A percentile compares a stretch with the other conserved stretches of the same genome.
These are phyloP conservation scores for Zalaria sp. DNA, from an alignment of 2,329 filamentous ascomycete genomes.

Conservation along the genomic window DNA sequence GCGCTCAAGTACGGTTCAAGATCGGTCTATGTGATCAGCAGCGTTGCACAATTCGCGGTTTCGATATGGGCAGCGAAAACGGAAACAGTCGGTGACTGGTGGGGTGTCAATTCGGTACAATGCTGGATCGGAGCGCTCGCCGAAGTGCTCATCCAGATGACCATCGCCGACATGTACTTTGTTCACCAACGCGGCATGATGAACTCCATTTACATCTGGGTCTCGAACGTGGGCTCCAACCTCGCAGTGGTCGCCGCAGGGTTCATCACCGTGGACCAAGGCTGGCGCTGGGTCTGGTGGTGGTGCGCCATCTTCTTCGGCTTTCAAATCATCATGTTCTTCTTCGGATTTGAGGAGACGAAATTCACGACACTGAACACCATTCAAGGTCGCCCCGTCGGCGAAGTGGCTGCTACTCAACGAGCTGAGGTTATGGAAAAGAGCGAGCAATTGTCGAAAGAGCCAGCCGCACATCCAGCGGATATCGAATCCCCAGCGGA, in stretches of 20 bases:
- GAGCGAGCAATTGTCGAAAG: slow-evolving; percentile 6
- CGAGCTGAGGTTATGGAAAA: slow-evolving; percentile 5
- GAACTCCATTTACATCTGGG: slow-evolving; percentile 33
- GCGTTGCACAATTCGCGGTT: slow-evolving; percentile 32
- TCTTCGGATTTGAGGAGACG: slow-evolving; percentile 31
- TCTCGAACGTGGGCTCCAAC: slow-evolving; percentile 18
- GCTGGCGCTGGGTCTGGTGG: slow-evolving; percentile 39
- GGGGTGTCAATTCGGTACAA: slow-evolving; percentile 28
- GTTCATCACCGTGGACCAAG: slow-evolving; percentile 26
- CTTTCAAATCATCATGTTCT: slow-evolving; percentile 22
- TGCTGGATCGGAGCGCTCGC: slow-evolving; percentile 33
- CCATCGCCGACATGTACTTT: slow-evolving; percentile 30
- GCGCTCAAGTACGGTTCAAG: slow-evolving; percentile 37
- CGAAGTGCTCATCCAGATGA: slow-evolving; percentile 39
- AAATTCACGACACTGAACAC: slow-evolving; percentile 11
- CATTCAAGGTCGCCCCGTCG: slow-evolving; percentile 10
- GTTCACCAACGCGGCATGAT: slow-evolving; percentile 30
- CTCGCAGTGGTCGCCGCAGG: slow-evolving; percentile 27
- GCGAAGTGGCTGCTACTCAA: slow-evolving; percentile 1
- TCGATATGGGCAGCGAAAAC: slow-evolving; percentile 35
- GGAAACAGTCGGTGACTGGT: slow-evolving; percentile 27
- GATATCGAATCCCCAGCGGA: slow-evolving; percentile 3
- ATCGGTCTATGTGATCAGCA: slow-evolving; percentile 35
- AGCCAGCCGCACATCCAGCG: slow-evolving; percentile 3
- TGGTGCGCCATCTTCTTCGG: slow-evolving; percentile 28